Evolutionary conservation across 2,329 filamentous ascomycete genomes (phyloP).

Genomic region (Claviceps capensis): DNA sequence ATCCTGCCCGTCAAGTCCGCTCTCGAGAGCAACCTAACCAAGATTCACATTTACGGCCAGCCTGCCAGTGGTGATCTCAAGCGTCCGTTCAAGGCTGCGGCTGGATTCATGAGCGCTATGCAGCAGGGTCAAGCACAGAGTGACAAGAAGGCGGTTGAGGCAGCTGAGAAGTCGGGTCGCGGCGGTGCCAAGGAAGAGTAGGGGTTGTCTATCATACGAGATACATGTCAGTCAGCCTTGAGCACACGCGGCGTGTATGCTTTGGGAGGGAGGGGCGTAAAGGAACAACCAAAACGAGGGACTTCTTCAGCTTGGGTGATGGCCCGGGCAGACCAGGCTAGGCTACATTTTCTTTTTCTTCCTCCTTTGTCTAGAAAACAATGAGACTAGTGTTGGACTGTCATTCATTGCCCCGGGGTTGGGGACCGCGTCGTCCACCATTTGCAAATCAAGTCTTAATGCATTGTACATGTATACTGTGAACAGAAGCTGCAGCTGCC

Average conservation of each 20-base stretch:
- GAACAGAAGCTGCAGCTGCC: not conserved
- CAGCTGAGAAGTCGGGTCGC: constrained; percentile 60
- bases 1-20: constrained; percentile 96
- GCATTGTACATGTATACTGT: too few relatives aligned
- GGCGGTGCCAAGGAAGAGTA: constrained; percentile 63
- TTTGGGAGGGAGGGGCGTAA: not conserved
- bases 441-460: not conserved
- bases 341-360: not conserved
- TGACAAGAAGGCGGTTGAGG: constrained; percentile 80
- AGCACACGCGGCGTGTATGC: not conserved
- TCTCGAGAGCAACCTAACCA: constrained; percentile 88
- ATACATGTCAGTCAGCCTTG: not conserved
- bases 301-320: not conserved
- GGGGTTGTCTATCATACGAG: constrained; percentile 5
- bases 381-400: not conserved
- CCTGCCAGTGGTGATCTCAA: constrained; percentile 82
- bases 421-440: not conserved
- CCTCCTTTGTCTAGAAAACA: not conserved
- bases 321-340: not conserved
- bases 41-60: constrained; percentile 85
- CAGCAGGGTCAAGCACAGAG: constrained; percentile 66
- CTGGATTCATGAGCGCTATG: constrained; percentile 71
- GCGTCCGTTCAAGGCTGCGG: constrained; percentile 82
- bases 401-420: not conserved
- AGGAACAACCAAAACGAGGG: not conserved